Evolutionary conservation across 192 early-diverging fungal genomes (phyloP), one percentile per base, ranked within the genome.

Genomic region (Entrophospora sp.): DNA sequence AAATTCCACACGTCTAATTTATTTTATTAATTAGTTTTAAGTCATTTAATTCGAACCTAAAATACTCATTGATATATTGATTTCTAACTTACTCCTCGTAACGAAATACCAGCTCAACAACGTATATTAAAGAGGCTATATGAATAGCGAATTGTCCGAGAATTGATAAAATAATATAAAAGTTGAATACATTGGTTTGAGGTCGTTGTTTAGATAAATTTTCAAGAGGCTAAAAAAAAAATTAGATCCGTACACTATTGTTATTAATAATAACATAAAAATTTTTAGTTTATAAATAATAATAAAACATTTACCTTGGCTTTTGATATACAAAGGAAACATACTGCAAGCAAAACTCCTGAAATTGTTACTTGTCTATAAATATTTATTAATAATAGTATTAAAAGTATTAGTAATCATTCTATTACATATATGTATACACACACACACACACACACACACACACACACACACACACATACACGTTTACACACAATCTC

Each of bases 301-400:
- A 7, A 32, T 28, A 30, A 22, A 20, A 43, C 5, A 40, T 63
- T 66, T 69, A 81, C 83, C 53, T 80, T 88, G 6, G 91, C 90
- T 74, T 93, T 92, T 42, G 95, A 93, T 53, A 99, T 94, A 61
- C 93, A 97, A 80, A 99, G 87, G 81, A 99, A 99, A 82, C 97
- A 99, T n/a, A 96, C 93, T 4, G 97, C 93, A 79, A 98, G 91
- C 69, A 99, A 82, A 71, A 97, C 83, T 31, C 97, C 97, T 37
- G 89, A 88, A 73, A 99, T 93, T 2, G 97, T 99, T 3, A 89
- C 90, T 80, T 99, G 97, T 16, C 64, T 66, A 43, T n/a, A 35
- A 18, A 64, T 34, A 18, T 24, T 51, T 20, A 43, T 43, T 3
- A 51, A 22, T 24, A 51, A 51, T 32, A 34, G 1, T 56, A 18